Base-by-base conservation (phyloP, 768 basidiomycete genomes). In the Tephrocybe sp. region DNA sequence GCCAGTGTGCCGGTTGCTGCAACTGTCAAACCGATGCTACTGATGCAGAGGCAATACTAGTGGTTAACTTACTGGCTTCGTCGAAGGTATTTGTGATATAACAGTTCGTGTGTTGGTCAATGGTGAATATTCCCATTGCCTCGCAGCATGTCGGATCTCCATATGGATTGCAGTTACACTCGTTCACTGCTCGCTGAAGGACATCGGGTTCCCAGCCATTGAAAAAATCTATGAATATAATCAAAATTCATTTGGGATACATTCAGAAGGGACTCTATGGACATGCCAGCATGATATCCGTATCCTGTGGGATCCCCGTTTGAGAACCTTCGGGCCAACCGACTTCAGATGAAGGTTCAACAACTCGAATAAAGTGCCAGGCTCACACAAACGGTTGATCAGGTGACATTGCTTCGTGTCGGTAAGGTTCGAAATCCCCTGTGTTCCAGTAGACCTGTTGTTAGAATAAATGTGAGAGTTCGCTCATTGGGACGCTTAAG, bases 171-270 rank as follows among this genome's bases (percentile, higher is more conserved):
- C 72, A 74, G 47, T 68, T 58, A 50, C 73, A 76, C 25, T 66
- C 63, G 52, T 78, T 69, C 21, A 81, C 60, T 9, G 75, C 79
- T n/a, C 61, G 62, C 43, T 70, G 61, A 1, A 81, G 68, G 9
- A 76, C 64, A n/a, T 64, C 69, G 2, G 54, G 50, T 37, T 75
- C 70, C 79, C 79, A 82, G 3, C 80, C 77, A 49, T 76, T 75
- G 47, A 65, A 63, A 55, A 72, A 77, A 53, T 75, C 70, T 73
- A 40, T 6, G 28, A 12, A 30, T 30, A n/a, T n/a, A n/a, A n/a
- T 30, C 6, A 12, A 16, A 4, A 9, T 16, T 26, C 9, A 22
- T 19, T 11, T 25, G 9, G 11, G 3, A 12, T 11, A 15, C 2
- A 2, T 16, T 9, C 8, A 26, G 12, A 4, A 4, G 9, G 6